Conservation (phyloP, 2,329 filamentous ascomycete genomes). For the Leptodontidium sp. region DNA sequence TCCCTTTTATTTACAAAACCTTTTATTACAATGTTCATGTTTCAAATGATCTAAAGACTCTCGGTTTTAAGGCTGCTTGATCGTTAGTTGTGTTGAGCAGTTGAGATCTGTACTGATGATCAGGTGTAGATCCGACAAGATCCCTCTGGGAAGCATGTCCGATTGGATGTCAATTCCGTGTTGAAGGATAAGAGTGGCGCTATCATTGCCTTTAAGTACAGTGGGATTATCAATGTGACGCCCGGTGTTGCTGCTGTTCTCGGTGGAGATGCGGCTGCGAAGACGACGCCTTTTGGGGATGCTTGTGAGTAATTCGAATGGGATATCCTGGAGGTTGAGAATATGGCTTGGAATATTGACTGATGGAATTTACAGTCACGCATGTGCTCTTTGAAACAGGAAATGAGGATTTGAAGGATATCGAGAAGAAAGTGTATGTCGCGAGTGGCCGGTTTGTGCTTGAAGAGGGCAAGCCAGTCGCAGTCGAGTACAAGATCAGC, state of each 20-base stretch:
- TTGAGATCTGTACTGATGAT: not conserved
- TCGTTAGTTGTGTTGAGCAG: not conserved
- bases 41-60: not conserved
- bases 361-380: conserved; percentile 43
- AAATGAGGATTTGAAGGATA: conserved; percentile 46
- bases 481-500: conserved; percentile 55
- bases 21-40: too few relatives aligned
- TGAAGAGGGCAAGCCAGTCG: conserved; percentile 46
- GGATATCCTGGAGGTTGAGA: not conserved
- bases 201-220: conserved; percentile 50
- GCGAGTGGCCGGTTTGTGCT: conserved; percentile 53
- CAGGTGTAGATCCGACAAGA: conserved; percentile 47
- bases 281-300: conserved; percentile 52
- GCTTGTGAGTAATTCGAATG: conserved; percentile 46
- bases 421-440: conserved; percentile 53
- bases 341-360: conserved; percentile 4
- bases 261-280: conserved; percentile 47
- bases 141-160: conserved; percentile 48
- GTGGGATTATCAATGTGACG: conserved; percentile 49
- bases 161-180: conserved; percentile 51
- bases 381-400: conserved; percentile 52
- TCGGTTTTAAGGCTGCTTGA: not conserved
- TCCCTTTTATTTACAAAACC: not conserved
- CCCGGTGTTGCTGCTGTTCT: conserved; percentile 49
- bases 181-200: conserved; percentile 49